These are phyloP conservation scores for Lippia alba DNA, from an alignment of 305 asterid species.

Conservation along the genomic window DNA sequence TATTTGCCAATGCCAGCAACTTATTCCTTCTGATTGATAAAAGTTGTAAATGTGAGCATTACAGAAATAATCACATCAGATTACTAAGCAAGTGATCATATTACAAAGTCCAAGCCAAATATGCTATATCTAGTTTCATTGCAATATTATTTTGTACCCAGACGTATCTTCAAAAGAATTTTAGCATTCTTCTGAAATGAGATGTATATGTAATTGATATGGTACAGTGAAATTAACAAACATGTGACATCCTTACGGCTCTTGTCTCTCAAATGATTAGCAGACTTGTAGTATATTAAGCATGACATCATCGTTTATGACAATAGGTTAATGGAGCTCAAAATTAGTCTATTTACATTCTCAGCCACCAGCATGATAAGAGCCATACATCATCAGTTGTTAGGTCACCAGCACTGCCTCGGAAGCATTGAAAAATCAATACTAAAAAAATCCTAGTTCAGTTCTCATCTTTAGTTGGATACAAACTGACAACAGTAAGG, in stretches of 20 bases:
- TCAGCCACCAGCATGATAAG: not conserved
- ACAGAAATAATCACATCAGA: constrained; percentile 7
- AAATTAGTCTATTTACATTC: not conserved
- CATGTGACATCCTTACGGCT: constrained; percentile 12
- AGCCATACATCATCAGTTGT: too few relatives aligned
- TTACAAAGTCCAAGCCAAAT: not conserved
- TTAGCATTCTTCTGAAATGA: constrained; percentile 2
- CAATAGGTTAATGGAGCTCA: not conserved
- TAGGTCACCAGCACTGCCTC: not conserved
- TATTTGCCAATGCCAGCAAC: constrained; percentile 19
- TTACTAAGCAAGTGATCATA: constrained; percentile 16
- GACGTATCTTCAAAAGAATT: not conserved
- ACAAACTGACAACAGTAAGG: constrained; percentile 1
- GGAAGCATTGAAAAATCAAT: constrained; percentile 1
- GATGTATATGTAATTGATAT: not conserved
- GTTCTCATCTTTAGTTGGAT: constrained; percentile 24
- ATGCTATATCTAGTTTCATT: constrained; percentile 8
- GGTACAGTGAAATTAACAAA: not conserved
- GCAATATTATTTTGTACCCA: constrained; percentile 3
- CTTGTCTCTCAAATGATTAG: not conserved
- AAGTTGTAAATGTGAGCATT: constrained; percentile 21
- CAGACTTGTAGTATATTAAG: constrained; percentile 3
- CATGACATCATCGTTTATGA: not conserved
- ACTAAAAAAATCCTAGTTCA: constrained; percentile 8
- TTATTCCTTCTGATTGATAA: constrained; percentile 11